Percentiles rank a stretch among this genome's conserved stretches.
Conservation (phyloP, 2,329 filamentous ascomycete genomes). For the Mycosphaerella sp. region DNA sequence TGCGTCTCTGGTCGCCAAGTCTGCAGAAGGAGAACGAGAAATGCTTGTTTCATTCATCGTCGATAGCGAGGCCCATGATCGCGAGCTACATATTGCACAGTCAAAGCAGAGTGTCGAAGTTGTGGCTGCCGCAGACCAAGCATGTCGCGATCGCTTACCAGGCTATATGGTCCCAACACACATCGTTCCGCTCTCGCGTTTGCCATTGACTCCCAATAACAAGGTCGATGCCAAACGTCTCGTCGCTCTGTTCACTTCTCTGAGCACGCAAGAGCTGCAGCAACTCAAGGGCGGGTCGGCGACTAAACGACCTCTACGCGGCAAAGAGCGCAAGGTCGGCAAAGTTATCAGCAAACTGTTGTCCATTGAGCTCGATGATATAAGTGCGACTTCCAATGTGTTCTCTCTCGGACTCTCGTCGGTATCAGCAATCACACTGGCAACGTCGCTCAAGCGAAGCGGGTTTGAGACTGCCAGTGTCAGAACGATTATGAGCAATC, state of each 20-base stretch:
- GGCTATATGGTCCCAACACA: slow-evolving; percentile 90
- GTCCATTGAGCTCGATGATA: slow-evolving; percentile 38
- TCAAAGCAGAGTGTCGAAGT: slow-evolving; percentile 23
- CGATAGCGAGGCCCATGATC: slow-evolving; percentile 20
- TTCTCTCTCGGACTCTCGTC: slow-evolving; percentile 88
- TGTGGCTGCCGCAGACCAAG: slow-evolving; percentile 34
- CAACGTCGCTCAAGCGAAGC: slow-evolving; percentile 55
- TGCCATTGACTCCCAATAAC: slow-evolving; percentile 83
- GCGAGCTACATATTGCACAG: slow-evolving; percentile 35
- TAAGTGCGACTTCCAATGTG: slow-evolving; percentile 58
- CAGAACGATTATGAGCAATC: slow-evolving; percentile 59
- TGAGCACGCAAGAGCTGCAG: slow-evolving; percentile 59
- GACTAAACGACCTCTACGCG: slow-evolving; percentile 28
- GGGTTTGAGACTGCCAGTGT: slow-evolving; percentile 59
- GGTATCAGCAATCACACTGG: slow-evolving; percentile 69
- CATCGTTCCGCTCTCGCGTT: slow-evolving; percentile 61
- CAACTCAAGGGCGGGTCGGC: slow-evolving; percentile 37
- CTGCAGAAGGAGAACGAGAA: slow-evolving; percentile 67
- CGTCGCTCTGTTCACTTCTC: slow-evolving; percentile 56
- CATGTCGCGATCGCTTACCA: slow-evolving; percentile 66
- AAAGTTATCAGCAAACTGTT: slow-evolving; percentile 51
- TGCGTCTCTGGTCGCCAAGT: slow-evolving; percentile 68
- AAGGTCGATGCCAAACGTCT: slow-evolving; percentile 74
- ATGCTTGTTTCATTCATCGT: slow-evolving; percentile 71
- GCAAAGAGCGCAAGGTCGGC: slow-evolving; percentile 47